Evolutionary conservation across 768 basidiomycete species (phyloP).

Genomic region (Cystobasidium tubakii): DNA sequence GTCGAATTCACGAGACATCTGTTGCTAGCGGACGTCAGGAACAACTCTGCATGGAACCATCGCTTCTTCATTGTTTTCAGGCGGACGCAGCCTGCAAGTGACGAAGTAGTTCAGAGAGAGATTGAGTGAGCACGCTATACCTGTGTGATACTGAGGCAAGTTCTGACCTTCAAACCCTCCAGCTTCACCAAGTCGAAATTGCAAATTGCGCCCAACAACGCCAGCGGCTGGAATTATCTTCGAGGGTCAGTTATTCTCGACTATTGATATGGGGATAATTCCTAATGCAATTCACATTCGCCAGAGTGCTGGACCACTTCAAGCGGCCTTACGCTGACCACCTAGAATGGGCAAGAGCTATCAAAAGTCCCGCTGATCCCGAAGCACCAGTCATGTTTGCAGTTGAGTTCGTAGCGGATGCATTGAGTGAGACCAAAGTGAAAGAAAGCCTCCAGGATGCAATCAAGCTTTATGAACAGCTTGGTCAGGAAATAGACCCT

Average conservation of each 20-base stretch:
- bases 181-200: conserved; percentile 81
- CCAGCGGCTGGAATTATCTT: conserved; percentile 94
- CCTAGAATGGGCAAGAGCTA: not conserved
- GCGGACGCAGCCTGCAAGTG: conserved; percentile 61
- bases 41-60: conserved; percentile 98
- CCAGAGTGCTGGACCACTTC: conserved; percentile 35
- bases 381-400: conserved; percentile 13
- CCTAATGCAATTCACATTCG: too few species aligned
- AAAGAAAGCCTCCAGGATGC: not conserved
- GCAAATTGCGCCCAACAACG: conserved; percentile 80
- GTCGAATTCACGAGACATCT: conserved; percentile 68
- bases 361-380: conserved; percentile 14
- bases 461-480: conserved; percentile 28
- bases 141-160: not conserved
- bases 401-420: conserved; percentile 37
- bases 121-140: conserved; percentile 59
- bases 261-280: too few species aligned
- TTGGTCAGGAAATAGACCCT: conserved; percentile 35
- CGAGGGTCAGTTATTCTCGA: conserved; percentile 61
- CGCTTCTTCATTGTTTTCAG: conserved; percentile 80
- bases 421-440: conserved; percentile 7
- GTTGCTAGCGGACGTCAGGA: conserved; percentile 70
- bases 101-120: conserved; percentile 62
- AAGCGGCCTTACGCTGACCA: not conserved
- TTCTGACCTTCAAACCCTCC: not conserved